A percentile compares a stretch with the other conserved stretches of the same genome.
phyloP scores from a whole-genome alignment of 306 rosid species.

The Heteromeles arbutifolia region DNA sequence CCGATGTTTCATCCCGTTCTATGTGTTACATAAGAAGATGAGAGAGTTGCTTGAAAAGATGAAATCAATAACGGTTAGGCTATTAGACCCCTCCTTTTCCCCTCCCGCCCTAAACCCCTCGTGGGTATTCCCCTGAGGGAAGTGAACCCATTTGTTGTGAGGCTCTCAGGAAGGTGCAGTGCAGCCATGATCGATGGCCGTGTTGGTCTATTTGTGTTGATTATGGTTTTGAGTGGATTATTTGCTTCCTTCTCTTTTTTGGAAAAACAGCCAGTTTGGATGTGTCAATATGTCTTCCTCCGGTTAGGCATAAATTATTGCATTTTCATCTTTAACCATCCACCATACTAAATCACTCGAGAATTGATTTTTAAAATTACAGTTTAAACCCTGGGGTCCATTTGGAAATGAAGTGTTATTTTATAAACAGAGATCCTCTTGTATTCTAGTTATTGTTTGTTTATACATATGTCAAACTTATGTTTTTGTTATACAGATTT shows the following conservation, averaged over 20 bases:
- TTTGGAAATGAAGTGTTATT: neutral
- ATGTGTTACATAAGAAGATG: neutral
- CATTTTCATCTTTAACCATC: neutral
- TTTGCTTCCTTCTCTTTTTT: neutral
- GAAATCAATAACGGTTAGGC: neutral
- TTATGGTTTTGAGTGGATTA: neutral
- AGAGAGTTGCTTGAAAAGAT: neutral
- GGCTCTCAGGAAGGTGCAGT: neutral
- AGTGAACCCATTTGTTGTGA: neutral
- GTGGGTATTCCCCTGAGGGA: neutral
- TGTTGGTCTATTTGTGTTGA: neutral
- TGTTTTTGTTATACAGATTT: conserved; percentile 48
- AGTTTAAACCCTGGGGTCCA: neutral
- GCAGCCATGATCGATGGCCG: neutral
- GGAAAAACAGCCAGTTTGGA: neutral
- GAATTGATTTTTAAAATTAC: neutral
- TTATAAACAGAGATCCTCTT: neutral
- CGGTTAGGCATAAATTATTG: neutral
- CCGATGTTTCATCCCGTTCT: too few relatives aligned
- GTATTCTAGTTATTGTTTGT: neutral
- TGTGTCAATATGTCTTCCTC: neutral
- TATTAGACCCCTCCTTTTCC: neutral
- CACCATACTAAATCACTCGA: neutral
- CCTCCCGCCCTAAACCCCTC: neutral
- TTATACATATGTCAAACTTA: neutral